Evolutionary conservation across 108 stramenopile genomes (phyloP).

Genomic region (Cyclotella atomus): DNA sequence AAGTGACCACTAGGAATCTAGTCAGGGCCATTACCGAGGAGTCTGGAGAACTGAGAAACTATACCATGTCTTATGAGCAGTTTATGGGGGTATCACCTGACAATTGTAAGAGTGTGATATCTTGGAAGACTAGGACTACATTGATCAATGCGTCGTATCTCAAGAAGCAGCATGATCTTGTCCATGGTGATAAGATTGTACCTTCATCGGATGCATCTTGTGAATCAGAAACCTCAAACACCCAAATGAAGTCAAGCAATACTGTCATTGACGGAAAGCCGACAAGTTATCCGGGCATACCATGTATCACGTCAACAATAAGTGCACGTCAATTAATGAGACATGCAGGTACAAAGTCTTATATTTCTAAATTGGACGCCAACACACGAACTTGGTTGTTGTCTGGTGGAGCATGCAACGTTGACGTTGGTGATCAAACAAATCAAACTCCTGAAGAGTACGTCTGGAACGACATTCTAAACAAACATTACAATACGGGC

Average conservation of each 20-base stretch:
- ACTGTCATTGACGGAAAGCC: constrained; percentile 53
- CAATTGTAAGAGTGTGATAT: constrained; percentile 1
- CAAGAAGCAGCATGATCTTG: constrained; percentile 7
- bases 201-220: constrained; percentile 56
- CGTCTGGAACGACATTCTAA: constrained; percentile 51
- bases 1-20: constrained; percentile 52
- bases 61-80: constrained; percentile 48
- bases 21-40: constrained; percentile 39
- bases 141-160: constrained; percentile 29
- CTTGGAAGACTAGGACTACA: constrained; percentile 42
- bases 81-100: constrained; percentile 45
- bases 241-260: not conserved
- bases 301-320: constrained; percentile 60
- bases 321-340: constrained; percentile 40
- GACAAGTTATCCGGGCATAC: constrained; percentile 68
- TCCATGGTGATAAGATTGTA: constrained; percentile 64
- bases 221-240: not conserved
- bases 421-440: not conserved
- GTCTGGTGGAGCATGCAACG: not conserved
- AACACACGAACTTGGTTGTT: constrained; percentile 63
- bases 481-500: constrained; percentile 53
- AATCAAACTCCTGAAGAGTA: constrained; percentile 26
- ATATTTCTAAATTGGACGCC: constrained; percentile 57
- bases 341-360: constrained; percentile 72
- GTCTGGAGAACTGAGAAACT: constrained; percentile 28